A percentile compares a stretch with the other conserved stretches of the same genome.
Conservation (phyloP, 345 rosid species). For the Orychophragmus violaceus region DNA sequence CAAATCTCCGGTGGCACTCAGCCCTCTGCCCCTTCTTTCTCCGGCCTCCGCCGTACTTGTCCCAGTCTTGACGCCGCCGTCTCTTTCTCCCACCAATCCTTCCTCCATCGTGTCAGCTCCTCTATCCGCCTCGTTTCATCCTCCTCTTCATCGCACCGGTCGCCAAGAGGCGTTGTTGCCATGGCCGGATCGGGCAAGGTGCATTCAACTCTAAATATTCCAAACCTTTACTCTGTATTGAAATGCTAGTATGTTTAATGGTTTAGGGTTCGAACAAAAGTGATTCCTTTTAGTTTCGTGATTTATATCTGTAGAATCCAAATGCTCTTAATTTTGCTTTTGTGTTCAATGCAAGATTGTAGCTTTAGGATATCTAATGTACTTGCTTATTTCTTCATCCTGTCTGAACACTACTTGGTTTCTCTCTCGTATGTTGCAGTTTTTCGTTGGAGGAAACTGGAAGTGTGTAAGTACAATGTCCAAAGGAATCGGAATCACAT, state of each 20-base stretch:
- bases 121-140: constrained; percentile 47
- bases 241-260: not conserved
- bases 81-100: constrained; percentile 31
- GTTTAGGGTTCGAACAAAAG: not conserved
- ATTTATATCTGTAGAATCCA: too few species aligned
- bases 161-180: constrained; percentile 55
- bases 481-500: not conserved
- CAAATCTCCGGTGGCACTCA: constrained; percentile 33
- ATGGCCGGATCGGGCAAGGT: constrained; percentile 97
- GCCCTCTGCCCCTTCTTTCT: constrained; percentile 42
- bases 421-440: constrained; percentile 52
- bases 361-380: not conserved
- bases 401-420: not conserved
- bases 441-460: constrained; percentile 99
- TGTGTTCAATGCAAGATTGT: not conserved
- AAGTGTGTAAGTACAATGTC: constrained; percentile 70
- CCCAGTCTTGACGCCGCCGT: constrained; percentile 31
- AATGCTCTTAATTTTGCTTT: too few species aligned
- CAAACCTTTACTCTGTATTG: not conserved
- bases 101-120: constrained; percentile 35
- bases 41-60: constrained; percentile 48
- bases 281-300: not conserved
- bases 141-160: constrained; percentile 48
- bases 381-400: not conserved
- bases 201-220: not conserved